Evolutionary conservation across 225 moss, liverwort and hornwort species (phyloP).

Genomic region (Physcomitrellopsis africana): DNA sequence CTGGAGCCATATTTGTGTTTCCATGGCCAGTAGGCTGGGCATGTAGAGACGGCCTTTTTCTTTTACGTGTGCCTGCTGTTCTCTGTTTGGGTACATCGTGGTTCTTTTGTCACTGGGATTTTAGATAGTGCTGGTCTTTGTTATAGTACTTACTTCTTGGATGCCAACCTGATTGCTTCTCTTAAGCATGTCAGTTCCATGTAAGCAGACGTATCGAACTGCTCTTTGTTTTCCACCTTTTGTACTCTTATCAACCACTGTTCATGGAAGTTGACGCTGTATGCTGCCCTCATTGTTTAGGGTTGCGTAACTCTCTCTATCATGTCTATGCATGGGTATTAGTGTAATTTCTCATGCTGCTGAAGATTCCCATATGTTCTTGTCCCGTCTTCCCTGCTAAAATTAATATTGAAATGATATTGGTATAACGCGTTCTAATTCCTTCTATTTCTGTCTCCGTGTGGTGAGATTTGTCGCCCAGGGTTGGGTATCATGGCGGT

Average conservation of each 20-base stretch:
- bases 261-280: not conserved
- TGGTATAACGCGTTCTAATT: no score
- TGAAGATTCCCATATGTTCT: constrained; percentile 33
- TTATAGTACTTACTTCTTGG: not conserved
- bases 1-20: not conserved
- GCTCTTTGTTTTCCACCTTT: not conserved
- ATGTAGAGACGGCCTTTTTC: not conserved
- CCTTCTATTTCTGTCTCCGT: constrained; percentile 32
- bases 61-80: not conserved
- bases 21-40: not conserved
- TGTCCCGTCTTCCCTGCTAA: constrained; percentile 42
- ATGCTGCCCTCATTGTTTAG: constrained; percentile 5
- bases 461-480: constrained; percentile 56
- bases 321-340: constrained; percentile 3
- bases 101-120: not conserved
- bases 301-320: no score
- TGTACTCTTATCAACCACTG: not conserved
- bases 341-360: not conserved
- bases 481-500: constrained; percentile 48
- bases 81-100: not conserved
- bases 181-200: not conserved
- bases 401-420: constrained; percentile 40
- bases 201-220: not conserved
- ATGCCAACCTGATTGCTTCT: not conserved
- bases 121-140: not conserved